Evolutionary conservation across 2,329 filamentous ascomycete genomes (phyloP), one percentile per base, ranked within the genome.

Genomic region (Sordariomycetes sp.): DNA sequence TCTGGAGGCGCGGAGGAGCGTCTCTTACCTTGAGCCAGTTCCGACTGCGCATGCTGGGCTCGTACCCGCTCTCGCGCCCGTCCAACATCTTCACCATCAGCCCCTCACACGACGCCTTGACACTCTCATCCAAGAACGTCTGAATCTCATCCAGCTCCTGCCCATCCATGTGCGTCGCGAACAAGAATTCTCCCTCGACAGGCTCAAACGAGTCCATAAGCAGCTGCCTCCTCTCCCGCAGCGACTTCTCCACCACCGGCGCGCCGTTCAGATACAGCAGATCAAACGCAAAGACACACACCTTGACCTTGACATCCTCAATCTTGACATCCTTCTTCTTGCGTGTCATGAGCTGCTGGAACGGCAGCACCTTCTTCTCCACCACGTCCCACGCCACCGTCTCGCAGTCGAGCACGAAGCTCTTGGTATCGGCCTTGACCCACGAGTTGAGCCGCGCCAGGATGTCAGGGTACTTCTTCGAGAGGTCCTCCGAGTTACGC

Each of bases 1-100:
- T 17, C n/a, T 17, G 8, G 13, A n/a, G 15, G 6, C n/a, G 22
- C n/a, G 48, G n/a, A 10, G 6, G 45, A 10, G 10, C 5, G 32
- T 12, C n/a, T 45, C 67, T 65, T 76, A 88, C 86, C 78, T 99
- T 99, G 62, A 99, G 86, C 94, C 94, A 99, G 67, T 99, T 99
- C 59, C 94, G 88, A 71, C 89, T 95, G 62, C 94, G 86, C 69
- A 95, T 96, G 65, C 89, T 95, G 22, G 94, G 94, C 72, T 97
- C 92, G 68, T 99, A 99, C 64, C 89, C 89, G 63, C 89, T 95
- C 70, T 96, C 92, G 7, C 81, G 76, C 0, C 92, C 94, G 68
- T 97, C 92, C 59, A 99, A 74, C 94, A 99, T 99, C 76, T 99
- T 99, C 15, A 99, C 94, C 94, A 99, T 99, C 56, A 99, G 76